Percentiles rank a stretch among this genome's conserved stretches.
Conservation (phyloP, 1,284 basidiomycete species). For the Rhodotorula sp. region DNA sequence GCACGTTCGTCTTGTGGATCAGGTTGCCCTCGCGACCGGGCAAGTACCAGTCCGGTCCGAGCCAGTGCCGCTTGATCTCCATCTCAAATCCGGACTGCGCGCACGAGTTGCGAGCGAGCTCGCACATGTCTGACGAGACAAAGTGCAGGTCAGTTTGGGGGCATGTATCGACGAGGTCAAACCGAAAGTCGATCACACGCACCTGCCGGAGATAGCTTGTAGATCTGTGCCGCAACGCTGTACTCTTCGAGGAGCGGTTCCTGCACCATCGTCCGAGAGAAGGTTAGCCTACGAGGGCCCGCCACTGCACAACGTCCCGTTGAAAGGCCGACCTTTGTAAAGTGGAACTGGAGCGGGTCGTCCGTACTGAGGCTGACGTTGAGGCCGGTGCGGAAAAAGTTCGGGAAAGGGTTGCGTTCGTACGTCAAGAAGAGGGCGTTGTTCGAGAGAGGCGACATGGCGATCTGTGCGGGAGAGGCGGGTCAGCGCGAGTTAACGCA, state of each 20-base stretch:
- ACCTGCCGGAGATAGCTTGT: slow-evolving; percentile 59
- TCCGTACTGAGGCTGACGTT: slow-evolving; percentile 97
- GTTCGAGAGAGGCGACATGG: slow-evolving; percentile 97
- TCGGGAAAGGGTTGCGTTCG: slow-evolving; percentile 93
- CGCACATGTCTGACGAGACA: slow-evolving; percentile 58
- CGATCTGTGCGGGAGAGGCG: slow-evolving; percentile 55
- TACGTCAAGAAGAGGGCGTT: slow-evolving; percentile 97
- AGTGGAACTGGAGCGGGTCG: slow-evolving; percentile 90
- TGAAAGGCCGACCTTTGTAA: slow-evolving; percentile 68
- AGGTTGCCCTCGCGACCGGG: slow-evolving; percentile 85
- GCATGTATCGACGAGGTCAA: slow-evolving; percentile 54
- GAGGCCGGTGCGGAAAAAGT: slow-evolving; percentile 93
- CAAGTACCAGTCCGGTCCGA: slow-evolving; percentile 84
- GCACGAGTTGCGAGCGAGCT: slow-evolving; percentile 94
- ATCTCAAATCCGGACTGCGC: slow-evolving; percentile 98
- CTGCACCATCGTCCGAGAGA: slow-evolving; percentile 50
- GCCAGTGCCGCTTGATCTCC: slow-evolving; percentile 97
- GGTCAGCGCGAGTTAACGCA: background rate
- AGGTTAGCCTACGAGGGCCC: background rate
- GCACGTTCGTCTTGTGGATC: slow-evolving; percentile 96
- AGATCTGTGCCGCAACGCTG: slow-evolving; percentile 83
- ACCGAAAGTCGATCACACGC: background rate
- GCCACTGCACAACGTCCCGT: background rate
- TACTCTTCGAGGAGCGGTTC: slow-evolving; percentile 97
- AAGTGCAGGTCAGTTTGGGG: background rate